Conservation (phyloP, 2,329 filamentous ascomycete genomes). For the Hypoxylon sp. region DNA sequence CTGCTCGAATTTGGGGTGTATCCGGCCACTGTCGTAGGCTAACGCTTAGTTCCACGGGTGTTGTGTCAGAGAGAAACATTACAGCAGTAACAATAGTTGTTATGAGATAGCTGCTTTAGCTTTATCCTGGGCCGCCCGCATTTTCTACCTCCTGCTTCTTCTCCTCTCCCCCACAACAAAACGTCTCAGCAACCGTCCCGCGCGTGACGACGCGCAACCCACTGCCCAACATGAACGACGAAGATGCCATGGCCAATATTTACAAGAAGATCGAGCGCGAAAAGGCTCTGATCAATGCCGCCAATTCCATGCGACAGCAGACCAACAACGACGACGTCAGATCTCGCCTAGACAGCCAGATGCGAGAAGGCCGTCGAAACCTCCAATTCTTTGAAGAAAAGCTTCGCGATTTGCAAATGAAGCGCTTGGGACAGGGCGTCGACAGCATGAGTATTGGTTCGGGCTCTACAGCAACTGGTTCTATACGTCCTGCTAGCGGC, state of each 20-base stretch:
- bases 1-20: conserved; percentile 13
- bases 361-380: conserved; percentile 92
- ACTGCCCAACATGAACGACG: conserved; percentile 71
- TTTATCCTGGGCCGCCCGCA: conserved; percentile 43
- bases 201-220: conserved; percentile 57
- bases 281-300: conserved; percentile 93
- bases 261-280: conserved; percentile 98
- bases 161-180: conserved; percentile 30
- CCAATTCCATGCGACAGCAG: conserved; percentile 94
- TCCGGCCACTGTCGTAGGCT: conserved; percentile 19
- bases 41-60: conserved; percentile 21
- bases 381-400: conserved; percentile 96
- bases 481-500: conserved; percentile 62
- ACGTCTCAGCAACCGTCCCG: conserved; percentile 48
- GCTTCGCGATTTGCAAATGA: conserved; percentile 88
- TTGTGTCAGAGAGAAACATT: conserved; percentile 2
- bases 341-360: conserved; percentile 91
- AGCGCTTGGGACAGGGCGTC: conserved; percentile 78
- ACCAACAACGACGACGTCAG: conserved; percentile 94
- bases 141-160: conserved; percentile 30
- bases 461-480: conserved; percentile 58
- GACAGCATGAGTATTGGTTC: conserved; percentile 75
- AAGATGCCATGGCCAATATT: conserved; percentile 81
- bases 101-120: conserved; percentile 30
- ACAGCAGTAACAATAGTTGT: conserved; percentile 18